Conservation (phyloP, 1,284 basidiomycete genomes). For the Cryptococcus floricola region DNA sequence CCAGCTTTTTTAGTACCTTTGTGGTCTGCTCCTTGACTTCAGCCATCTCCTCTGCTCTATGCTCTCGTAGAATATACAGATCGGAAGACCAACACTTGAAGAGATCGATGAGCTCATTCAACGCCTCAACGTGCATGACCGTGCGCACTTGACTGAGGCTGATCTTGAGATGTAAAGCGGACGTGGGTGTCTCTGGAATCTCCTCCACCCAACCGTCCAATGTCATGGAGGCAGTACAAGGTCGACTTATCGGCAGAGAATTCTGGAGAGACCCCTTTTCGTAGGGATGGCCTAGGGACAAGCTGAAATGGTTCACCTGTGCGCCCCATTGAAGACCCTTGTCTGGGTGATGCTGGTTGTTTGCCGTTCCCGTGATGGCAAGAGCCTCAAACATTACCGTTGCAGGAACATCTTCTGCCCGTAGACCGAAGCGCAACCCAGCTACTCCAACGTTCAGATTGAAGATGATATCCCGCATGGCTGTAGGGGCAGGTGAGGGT, state of each 20-base stretch:
- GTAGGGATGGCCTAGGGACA: conserved; percentile 39
- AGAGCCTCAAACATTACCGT: conserved; percentile 42
- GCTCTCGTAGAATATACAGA: conserved; percentile 64
- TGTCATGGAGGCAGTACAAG: conserved; percentile 74
- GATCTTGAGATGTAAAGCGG: conserved; percentile 51
- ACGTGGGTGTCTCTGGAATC: conserved; percentile 23
- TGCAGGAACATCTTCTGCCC: conserved; percentile 42
- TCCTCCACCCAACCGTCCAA: conserved; percentile 60
- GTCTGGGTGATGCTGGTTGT: conserved; percentile 18
- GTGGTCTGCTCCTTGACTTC: conserved; percentile 77
- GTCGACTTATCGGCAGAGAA: conserved; percentile 56
- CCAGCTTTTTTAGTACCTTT: conserved; percentile 56
- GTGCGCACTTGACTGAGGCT: conserved; percentile 73
- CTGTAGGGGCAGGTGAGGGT: neutral
- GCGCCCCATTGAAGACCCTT: conserved; percentile 38
- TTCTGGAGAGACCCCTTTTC: conserved; percentile 17
- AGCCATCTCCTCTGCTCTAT: conserved; percentile 67
- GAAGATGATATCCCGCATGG: conserved; percentile 9
- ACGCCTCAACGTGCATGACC: conserved; percentile 85
- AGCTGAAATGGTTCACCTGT: conserved; percentile 38
- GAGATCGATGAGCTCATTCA: conserved; percentile 81
- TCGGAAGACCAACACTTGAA: conserved; percentile 72
- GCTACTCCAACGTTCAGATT: conserved; percentile 28
- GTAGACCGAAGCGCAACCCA: conserved; percentile 38
- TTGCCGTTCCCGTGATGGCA: conserved; percentile 26